Evolutionary conservation across 805 yeast genomes (phyloP), one percentile per base, ranked within the genome.

Genomic region (Saccharomycopsis sp.): DNA sequence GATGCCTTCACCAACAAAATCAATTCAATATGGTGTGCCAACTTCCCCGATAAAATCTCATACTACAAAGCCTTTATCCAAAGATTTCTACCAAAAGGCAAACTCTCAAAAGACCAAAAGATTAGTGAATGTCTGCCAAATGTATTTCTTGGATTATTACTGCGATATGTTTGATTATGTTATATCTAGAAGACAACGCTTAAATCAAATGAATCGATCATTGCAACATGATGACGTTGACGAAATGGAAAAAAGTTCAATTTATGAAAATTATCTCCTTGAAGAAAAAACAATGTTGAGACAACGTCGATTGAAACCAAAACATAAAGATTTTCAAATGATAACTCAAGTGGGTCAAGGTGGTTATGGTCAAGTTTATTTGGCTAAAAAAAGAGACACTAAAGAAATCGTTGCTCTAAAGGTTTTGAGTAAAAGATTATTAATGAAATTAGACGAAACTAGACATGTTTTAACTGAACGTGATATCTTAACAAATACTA

Each of bases 291-390:
- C 86, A 6, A 73, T 79, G 40, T 68, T 93, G 56, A 76, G 99
- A 54, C 87, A 87, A 60, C 76, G 97, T 59, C 76, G 99, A 59
- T 71, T 87, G 48, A 86, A 87, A 63, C 95, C 97, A 28, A 85
- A 83, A 60, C 93, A 89, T 59, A 89, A 89, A 55, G 98, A 93
- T 63, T 93, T 93, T 60, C 94, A 88, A 60, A 85, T 90, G 70
- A 82, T 93, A 53, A 93, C 99, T 1, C 98, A 93, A 67, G 97
- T 93, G 26, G 99, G 99, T 11, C 98, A 93, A 68, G 99, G 99
- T 59, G 99, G 99, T 2, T 93, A 93, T 59, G 99, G 99, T 20
- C 97, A 93, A 65, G 99, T 93, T n/a, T 93, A 86, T 57, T 67
- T 93, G 51, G 97, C 99, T 1, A 76, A 89, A 54, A 93, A 93